A percentile compares a stretch with the other conserved stretches of the same genome.
phyloP scores from a whole-genome alignment of 768 basidiomycete species.

The Boletus bicolor region DNA sequence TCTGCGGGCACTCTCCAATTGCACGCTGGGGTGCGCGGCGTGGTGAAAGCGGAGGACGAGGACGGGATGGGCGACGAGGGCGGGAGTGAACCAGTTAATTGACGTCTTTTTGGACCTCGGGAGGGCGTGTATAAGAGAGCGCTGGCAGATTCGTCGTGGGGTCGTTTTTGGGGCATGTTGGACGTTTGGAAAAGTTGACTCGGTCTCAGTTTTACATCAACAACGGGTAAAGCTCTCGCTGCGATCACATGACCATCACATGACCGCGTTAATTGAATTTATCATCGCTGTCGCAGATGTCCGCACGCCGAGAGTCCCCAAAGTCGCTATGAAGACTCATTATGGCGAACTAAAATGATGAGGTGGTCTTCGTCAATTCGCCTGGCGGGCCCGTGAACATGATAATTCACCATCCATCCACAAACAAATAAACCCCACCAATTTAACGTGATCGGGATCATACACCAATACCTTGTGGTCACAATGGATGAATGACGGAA shows the following conservation, averaged over 20 bases:
- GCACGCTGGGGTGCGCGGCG: slow-evolving; percentile 39
- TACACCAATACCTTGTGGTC: not conserved
- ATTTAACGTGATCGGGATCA: not conserved
- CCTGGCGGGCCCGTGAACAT: not conserved
- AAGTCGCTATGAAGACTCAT: too few relatives aligned
- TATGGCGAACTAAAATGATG: too few relatives aligned
- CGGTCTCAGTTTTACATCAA: not conserved
- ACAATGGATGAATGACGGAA: not conserved
- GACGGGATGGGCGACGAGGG: slow-evolving; percentile 30
- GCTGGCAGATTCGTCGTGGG: slow-evolving; percentile 26
- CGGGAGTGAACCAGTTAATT: slow-evolving; percentile 20
- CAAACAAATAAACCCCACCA: not conserved
- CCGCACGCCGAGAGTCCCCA: too few relatives aligned
- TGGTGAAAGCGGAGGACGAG: slow-evolving; percentile 24
- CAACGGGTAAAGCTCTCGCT: slow-evolving; percentile 5
- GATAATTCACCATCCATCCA: not conserved
- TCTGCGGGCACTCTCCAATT: slow-evolving; percentile 52
- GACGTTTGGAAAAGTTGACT: slow-evolving; percentile 3
- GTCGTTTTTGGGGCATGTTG: slow-evolving; percentile 30
- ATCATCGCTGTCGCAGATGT: too few relatives aligned
- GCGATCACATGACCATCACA: slow-evolving; percentile 17
- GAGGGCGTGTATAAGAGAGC: slow-evolving; percentile 30
- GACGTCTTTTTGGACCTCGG: slow-evolving; percentile 29
- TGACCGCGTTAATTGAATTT: slow-evolving; percentile 10
- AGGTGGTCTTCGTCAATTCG: not conserved